A percentile compares a stretch with the other conserved stretches of the same genome.
These are phyloP conservation scores for Exophiala viscosa DNA, from an alignment of 2,329 filamentous ascomycete species.

Conservation along the genomic window DNA sequence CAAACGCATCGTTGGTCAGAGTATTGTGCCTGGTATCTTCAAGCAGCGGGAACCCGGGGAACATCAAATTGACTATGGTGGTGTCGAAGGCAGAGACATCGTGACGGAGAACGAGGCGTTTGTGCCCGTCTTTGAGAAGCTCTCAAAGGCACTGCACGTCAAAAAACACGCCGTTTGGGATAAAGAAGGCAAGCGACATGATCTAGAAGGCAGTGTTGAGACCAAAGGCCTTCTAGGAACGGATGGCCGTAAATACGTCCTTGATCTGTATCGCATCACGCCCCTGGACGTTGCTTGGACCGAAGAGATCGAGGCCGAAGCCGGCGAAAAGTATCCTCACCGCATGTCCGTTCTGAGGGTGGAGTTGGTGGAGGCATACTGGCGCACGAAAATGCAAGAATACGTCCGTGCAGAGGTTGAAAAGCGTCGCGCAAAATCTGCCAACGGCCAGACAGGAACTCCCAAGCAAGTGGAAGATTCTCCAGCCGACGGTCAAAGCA, in stretches of 20 bases:
- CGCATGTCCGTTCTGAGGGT: conserved; percentile 91
- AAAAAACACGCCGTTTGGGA: conserved; percentile 98
- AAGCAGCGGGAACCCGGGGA: conserved; percentile 96
- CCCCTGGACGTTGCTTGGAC: conserved; percentile 89
- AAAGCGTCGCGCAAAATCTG: conserved; percentile 51
- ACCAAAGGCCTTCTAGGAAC: conserved; percentile 97
- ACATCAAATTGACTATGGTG: conserved; percentile 98
- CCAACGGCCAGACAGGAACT: conserved; percentile 36
- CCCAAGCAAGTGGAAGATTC: conserved; percentile 30
- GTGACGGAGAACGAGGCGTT: conserved; percentile 89
- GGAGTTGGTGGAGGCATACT: conserved; percentile 83
- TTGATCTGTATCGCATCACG: conserved; percentile 92
- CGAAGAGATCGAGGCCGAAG: conserved; percentile 63
- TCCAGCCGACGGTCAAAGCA: conserved; percentile 31
- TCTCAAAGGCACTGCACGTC: conserved; percentile 84
- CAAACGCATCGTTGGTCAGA: conserved; percentile 95
- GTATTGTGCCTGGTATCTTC: conserved; percentile 97
- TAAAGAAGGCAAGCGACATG: conserved; percentile 84
- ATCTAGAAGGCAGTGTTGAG: conserved; percentile 92
- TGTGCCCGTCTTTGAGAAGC: conserved; percentile 75
- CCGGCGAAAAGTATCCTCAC: conserved; percentile 71
- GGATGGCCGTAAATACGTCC: conserved; percentile 93
- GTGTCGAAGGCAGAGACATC: conserved; percentile 93
- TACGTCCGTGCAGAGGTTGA: conserved; percentile 79
- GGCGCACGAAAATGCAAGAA: conserved; percentile 79